A percentile compares a stretch with the other conserved stretches of the same genome.
Evolutionary conservation across 129 eudicot species (phyloP).

Genomic region (Helianthus annuus): HanXRQr2.0-SUNRISE NC_035449.2:58997461-58997960

Average conservation of each 20-base stretch:
- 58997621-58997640: not conserved
- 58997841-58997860: constrained; percentile 99
- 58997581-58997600: constrained; percentile 85
- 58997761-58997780: not conserved
- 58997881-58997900: constrained; percentile 84
- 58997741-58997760: not conserved
- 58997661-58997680: not conserved
- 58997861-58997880: constrained; percentile 88
- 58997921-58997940: constrained; percentile 98
- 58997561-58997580: constrained; percentile 56
- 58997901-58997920: constrained; percentile 88
- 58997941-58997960: constrained; percentile 80
- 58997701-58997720: not conserved
- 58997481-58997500: constrained; percentile 67
- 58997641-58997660: not conserved
- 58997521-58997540: constrained; percentile 80
- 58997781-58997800: constrained; percentile 11
- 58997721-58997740: not conserved
- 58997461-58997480: constrained; percentile 89
- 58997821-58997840: constrained; percentile 94
- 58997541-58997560: constrained; percentile 80
- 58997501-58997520: constrained; percentile 66
- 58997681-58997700: constrained; percentile 1
- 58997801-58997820: constrained; percentile 47
- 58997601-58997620: constrained; percentile 56